Base-by-base conservation (phyloP, 2,329 filamentous ascomycete species). In the Pleurostoma richardsiae region DNA sequence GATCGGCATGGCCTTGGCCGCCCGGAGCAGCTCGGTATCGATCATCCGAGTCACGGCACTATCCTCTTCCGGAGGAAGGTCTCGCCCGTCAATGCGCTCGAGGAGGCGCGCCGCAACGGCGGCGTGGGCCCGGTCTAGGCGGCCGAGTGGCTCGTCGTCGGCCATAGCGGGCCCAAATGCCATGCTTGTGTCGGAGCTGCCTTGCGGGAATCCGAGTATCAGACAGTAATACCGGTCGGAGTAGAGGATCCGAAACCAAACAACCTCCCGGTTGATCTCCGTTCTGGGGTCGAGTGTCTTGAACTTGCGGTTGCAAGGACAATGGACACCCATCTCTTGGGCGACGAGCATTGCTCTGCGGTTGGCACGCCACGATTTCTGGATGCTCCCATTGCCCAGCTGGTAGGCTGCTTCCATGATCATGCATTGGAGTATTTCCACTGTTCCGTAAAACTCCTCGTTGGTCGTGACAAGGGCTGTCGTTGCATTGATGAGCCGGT, bases 301-400 rank as follows among this genome's bases (percentile, higher is more conserved):
- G 3, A 71, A 54, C 8, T 61, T 53, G 36, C 57, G 56, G 38
- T 60, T 50, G 46, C 57, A 54, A 43, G 59, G 61, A 11, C 62
- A 61, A 49, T 74, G 67, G 11, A 75, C 61, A 4, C 75, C 72
- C 62, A 80, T 71, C 30, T 76, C 67, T 54, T 79, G 76, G 0
- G 70, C 75, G 33, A 80, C 62, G 41, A 66, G 69, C 33, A 81
- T 58, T 4, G 74, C 73, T 4, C 75, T 65, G 1, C 78, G 72
- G 27, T 67, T 68, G 5, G 64, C 67, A 27, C 82, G 58, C 77
- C 78, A 83, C 3, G 76, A 66, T 40, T 74, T 73, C 26, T 76
- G 71, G 3, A 80, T 61, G 40, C 77, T 77, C 1, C 79, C 79
- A 1, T 66, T 68, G 47, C 80, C 79, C 33, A 68, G 64, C 44